Conservation (phyloP, 148 eudicot species). For the Chenopodium suecicum region DNA sequence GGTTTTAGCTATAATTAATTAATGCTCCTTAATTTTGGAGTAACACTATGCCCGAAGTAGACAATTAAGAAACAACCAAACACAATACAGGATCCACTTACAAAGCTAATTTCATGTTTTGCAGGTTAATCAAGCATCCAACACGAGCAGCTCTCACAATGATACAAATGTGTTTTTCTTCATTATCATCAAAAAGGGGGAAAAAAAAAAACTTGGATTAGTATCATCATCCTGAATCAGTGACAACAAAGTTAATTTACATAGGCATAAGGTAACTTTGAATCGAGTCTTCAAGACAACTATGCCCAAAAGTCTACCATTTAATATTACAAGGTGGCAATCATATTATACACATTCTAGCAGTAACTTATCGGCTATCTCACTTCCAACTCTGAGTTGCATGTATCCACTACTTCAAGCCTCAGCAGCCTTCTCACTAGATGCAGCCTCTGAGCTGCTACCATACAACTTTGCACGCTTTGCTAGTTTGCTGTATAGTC, state of each 20-base stretch:
- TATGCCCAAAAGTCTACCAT: background rate
- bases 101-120: background rate
- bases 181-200: background rate
- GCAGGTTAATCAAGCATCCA: background rate
- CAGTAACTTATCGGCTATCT: background rate
- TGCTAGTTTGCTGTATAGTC: slow-evolving; percentile 49
- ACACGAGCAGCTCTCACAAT: background rate
- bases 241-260: background rate
- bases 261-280: background rate
- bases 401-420: slow-evolving; percentile 36
- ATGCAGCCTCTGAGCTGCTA: slow-evolving; percentile 24
- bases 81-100: no score
- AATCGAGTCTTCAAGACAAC: background rate
- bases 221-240: background rate
- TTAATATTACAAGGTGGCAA: slow-evolving; percentile 16
- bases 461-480: slow-evolving; percentile 47
- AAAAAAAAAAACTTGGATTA: background rate
- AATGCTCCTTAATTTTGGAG: no score
- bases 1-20: no score
- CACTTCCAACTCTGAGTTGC: background rate
- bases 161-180: background rate
- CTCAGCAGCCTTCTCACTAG: slow-evolving; percentile 46
- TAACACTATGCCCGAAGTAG: no score
- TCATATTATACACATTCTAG: background rate
- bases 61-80: no score